Conservation (phyloP, 352 stramenopile genomes). For the Phytophthora capsici region DNA sequence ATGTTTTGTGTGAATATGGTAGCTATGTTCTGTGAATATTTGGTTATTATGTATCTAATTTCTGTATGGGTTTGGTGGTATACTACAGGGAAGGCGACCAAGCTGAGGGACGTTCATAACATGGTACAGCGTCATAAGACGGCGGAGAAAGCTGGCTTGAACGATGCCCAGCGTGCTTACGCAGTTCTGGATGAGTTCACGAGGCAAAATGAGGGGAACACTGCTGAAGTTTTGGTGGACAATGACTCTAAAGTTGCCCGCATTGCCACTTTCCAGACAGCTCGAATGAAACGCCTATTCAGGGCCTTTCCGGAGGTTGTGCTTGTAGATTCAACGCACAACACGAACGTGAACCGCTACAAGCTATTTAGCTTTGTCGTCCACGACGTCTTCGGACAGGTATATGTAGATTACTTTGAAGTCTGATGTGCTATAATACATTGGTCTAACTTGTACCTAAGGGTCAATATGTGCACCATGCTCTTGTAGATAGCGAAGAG, state of each 20-base stretch:
- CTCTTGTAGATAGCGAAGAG: slow-evolving; percentile 19
- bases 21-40: background rate
- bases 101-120: slow-evolving; percentile 16
- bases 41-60: background rate
- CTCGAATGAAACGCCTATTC: slow-evolving; percentile 11
- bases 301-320: slow-evolving; percentile 10
- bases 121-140: slow-evolving; percentile 2
- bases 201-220: background rate
- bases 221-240: background rate
- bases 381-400: slow-evolving; percentile 6
- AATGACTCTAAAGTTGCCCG: background rate
- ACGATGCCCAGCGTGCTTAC: slow-evolving; percentile 1
- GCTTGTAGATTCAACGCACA: slow-evolving; percentile 14
- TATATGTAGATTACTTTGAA: too few relatives aligned
- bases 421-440: too few relatives aligned
- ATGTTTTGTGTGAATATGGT: background rate
- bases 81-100: slow-evolving; percentile 9
- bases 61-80: background rate
- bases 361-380: slow-evolving; percentile 26
- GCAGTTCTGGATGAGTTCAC: slow-evolving; percentile 12
- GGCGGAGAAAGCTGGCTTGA: background rate
- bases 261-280: slow-evolving; percentile 7
- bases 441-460: too few relatives aligned
- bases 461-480: slow-evolving; percentile 20
- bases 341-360: slow-evolving; percentile 22